A percentile compares a stretch with the other conserved stretches of the same genome.
Evolutionary conservation across 129 eudicot genomes (phyloP).

Genomic region (Flaveria sonorensis): DNA sequence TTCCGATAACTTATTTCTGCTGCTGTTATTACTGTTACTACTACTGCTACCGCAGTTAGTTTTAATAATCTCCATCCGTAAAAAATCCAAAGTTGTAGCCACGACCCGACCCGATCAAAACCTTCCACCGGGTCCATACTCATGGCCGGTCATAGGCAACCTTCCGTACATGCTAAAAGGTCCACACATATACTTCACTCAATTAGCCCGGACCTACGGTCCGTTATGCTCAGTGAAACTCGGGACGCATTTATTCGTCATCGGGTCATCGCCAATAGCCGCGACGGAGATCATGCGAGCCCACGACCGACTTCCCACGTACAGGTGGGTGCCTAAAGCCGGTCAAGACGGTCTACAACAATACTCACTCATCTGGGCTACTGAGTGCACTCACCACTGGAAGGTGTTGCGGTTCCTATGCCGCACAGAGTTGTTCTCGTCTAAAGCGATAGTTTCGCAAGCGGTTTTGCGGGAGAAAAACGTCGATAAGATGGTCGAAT

Average conservation of each 20-base stretch:
- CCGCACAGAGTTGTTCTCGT: constrained; percentile 30
- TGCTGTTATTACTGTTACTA: neutral
- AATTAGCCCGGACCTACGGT: constrained; percentile 31
- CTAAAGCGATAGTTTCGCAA: constrained; percentile 35
- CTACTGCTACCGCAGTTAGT: constrained; percentile 15
- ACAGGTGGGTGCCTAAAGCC: constrained; percentile 45
- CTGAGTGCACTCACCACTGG: constrained; percentile 34
- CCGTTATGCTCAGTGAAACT: constrained; percentile 37
- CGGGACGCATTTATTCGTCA: constrained; percentile 39
- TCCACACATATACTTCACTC: constrained; percentile 37
- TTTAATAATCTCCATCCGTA: neutral
- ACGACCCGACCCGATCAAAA: neutral
- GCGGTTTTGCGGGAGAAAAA: constrained; percentile 25
- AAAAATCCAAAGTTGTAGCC: neutral
- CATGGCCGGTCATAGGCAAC: constrained; percentile 39
- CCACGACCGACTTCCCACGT: constrained; percentile 28
- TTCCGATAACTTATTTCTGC: too few relatives aligned
- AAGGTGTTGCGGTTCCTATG: constrained; percentile 29
- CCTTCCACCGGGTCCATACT: constrained; percentile 40
- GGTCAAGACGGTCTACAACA: constrained; percentile 37
- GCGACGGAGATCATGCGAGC: constrained; percentile 42
- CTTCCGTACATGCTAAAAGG: constrained; percentile 41
- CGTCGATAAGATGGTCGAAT: constrained; percentile 29
- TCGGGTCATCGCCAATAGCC: constrained; percentile 38
- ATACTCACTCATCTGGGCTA: constrained; percentile 37